A percentile compares a stretch with the other conserved stretches of the same genome.
phyloP scores from a whole-genome alignment of 75 land plant genomes.

The Cunninghamia lanceolata region DNA sequence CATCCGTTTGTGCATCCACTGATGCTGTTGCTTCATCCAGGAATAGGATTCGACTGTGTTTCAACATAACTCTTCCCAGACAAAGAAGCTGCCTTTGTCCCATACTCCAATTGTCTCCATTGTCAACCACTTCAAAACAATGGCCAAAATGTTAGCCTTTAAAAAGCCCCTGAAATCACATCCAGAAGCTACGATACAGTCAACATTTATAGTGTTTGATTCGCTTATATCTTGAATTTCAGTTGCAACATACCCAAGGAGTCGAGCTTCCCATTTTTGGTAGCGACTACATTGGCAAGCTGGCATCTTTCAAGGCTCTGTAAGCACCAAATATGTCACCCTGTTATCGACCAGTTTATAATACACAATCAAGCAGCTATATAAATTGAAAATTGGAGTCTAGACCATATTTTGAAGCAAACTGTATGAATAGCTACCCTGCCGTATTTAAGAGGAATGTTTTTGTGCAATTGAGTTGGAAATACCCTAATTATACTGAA shows the following conservation, averaged over 20 bases:
- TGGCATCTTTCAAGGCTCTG: slow-evolving; percentile 96
- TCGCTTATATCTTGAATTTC: background rate
- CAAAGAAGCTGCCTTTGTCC: slow-evolving; percentile 77
- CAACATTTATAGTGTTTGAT: background rate
- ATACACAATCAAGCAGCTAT: background rate
- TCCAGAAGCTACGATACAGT: background rate
- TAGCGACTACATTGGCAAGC: slow-evolving; percentile 65
- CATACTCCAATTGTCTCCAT: slow-evolving; percentile 79
- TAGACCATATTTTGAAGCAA: background rate
- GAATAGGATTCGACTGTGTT: slow-evolving; percentile 53
- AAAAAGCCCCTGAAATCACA: background rate
- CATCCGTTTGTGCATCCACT: slow-evolving; percentile 65
- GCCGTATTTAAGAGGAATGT: background rate
- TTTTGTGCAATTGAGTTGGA: background rate
- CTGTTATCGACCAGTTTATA: background rate
- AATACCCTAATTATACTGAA: background rate
- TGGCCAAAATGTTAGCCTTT: background rate
- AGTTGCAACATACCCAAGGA: slow-evolving; percentile 36
- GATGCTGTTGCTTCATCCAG: slow-evolving; percentile 85
- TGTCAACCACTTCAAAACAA: slow-evolving; percentile 44
- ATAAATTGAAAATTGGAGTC: background rate
- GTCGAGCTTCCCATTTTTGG: slow-evolving; percentile 69
- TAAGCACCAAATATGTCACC: slow-evolving; percentile 5
- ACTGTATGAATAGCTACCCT: background rate
- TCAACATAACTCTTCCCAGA: slow-evolving; percentile 62